Evolutionary conservation across 345 rosid genomes (phyloP).

Genomic region (Firmiana major): DNA sequence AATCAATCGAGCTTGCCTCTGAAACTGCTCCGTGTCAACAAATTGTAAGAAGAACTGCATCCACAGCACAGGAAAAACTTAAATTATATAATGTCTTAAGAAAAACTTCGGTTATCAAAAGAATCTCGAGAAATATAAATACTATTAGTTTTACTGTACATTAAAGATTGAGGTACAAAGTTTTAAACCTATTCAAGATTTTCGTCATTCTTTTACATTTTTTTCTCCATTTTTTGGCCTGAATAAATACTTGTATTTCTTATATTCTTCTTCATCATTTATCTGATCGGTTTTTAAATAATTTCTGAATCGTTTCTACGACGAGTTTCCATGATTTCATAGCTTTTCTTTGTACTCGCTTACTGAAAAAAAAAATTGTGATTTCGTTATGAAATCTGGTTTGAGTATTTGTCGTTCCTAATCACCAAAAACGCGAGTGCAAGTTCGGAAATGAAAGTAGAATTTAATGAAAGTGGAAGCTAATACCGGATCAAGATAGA

Average conservation of each 20-base stretch:
- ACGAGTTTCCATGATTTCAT: background rate
- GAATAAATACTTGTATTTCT: background rate
- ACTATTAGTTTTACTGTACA: background rate
- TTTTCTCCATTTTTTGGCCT: background rate
- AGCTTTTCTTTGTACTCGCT: background rate
- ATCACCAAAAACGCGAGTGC: background rate
- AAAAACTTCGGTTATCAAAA: background rate
- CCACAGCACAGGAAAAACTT: background rate
- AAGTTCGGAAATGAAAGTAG: background rate
- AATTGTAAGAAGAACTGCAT: conserved; percentile 55
- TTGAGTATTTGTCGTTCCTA: background rate
- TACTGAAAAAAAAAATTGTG: too few relatives aligned
- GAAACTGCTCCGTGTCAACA: conserved; percentile 66
- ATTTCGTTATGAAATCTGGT: too few relatives aligned
- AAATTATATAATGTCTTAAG: background rate
- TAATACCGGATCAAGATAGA: conserved; percentile 46
- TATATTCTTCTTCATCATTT: background rate
- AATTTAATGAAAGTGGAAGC: conserved; percentile 3
- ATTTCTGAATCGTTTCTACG: background rate
- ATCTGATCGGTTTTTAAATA: background rate
- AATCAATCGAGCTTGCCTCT: conserved; percentile 41
- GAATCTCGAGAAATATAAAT: background rate
- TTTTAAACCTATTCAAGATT: background rate
- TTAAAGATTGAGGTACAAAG: background rate
- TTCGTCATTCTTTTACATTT: background rate